A percentile compares a stretch with the other conserved stretches of the same genome.
These are phyloP conservation scores for Caloboletus inedulis DNA, from an alignment of 1,284 basidiomycete species.

Conservation along the genomic window DNA sequence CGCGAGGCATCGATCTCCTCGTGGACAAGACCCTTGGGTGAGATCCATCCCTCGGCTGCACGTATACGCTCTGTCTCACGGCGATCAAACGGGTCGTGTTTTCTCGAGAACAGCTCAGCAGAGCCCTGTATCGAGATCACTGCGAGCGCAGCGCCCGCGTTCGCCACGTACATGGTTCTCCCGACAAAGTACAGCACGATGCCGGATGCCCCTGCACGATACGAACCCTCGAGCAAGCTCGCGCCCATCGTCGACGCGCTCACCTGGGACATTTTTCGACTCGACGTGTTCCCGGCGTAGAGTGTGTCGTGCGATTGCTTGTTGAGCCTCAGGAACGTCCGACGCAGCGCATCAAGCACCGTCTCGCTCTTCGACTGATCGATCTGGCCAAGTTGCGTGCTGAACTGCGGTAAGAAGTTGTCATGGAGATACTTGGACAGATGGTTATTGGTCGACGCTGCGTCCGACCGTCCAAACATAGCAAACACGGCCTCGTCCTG, in stretches of 20 bases:
- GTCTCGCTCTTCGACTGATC: constrained; percentile 43
- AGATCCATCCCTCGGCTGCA: constrained; percentile 93
- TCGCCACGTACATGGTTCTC: constrained; percentile 86
- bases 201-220: constrained; percentile 79
- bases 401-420: constrained; percentile 66
- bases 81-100: constrained; percentile 90
- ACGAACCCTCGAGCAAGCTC: constrained; percentile 39
- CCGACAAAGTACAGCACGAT: constrained; percentile 85
- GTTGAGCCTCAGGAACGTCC: constrained; percentile 85
- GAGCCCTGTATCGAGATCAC: constrained; percentile 85
- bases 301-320: constrained; percentile 70
- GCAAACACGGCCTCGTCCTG: constrained; percentile 91
- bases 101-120: constrained; percentile 73
- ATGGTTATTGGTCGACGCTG: constrained; percentile 59
- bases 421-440: constrained; percentile 82
- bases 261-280: constrained; percentile 68
- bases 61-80: constrained; percentile 86
- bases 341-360: constrained; percentile 73
- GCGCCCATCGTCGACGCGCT: constrained; percentile 45
- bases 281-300: constrained; percentile 39
- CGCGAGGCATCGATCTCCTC: constrained; percentile 91
- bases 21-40: constrained; percentile 90
- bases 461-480: constrained; percentile 84
- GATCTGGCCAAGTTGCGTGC: constrained; percentile 50
- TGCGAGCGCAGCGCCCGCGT: constrained; percentile 86